Evolutionary conservation across 257 asterid genomes (phyloP).

Genomic region (Plectranthus barbatus): DNA sequence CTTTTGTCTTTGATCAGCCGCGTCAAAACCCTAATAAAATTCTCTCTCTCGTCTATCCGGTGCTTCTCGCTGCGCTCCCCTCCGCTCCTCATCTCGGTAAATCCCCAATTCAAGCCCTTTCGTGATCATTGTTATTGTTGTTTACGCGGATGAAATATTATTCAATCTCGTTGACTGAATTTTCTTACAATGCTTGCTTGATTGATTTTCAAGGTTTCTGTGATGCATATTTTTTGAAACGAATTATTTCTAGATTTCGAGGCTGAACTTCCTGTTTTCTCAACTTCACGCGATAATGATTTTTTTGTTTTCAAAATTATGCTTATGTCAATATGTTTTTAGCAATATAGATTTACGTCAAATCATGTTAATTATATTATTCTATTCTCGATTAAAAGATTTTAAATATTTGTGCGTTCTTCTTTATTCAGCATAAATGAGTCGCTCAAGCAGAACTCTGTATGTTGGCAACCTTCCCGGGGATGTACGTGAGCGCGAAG

Average conservation of each 20-base stretch:
- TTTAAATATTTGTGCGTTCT: neutral
- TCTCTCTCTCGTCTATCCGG: neutral
- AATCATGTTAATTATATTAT: neutral
- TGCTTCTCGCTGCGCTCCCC: constrained; percentile 1
- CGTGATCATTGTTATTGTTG: neutral
- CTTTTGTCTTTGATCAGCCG: neutral
- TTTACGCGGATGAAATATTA: neutral
- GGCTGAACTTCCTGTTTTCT: neutral
- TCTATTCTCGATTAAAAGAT: neutral
- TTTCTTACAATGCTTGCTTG: neutral
- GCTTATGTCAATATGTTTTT: neutral
- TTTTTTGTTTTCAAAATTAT: neutral
- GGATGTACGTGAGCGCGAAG: constrained; percentile 93
- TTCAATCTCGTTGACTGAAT: neutral
- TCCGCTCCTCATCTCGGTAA: constrained; percentile 16
- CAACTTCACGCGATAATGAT: neutral
- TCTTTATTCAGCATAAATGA: constrained; percentile 45
- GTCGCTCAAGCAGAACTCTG: constrained; percentile 94
- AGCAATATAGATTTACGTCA: neutral
- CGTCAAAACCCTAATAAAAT: constrained; percentile 21
- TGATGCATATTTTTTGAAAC: neutral
- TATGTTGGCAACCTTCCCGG: constrained; percentile 99
- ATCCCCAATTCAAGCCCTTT: neutral
- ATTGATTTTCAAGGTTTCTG: constrained; percentile 5
- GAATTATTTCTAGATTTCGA: neutral